Evolutionary conservation across 148 eudicot species (phyloP).

Genomic region (Chenopodium album): DNA sequence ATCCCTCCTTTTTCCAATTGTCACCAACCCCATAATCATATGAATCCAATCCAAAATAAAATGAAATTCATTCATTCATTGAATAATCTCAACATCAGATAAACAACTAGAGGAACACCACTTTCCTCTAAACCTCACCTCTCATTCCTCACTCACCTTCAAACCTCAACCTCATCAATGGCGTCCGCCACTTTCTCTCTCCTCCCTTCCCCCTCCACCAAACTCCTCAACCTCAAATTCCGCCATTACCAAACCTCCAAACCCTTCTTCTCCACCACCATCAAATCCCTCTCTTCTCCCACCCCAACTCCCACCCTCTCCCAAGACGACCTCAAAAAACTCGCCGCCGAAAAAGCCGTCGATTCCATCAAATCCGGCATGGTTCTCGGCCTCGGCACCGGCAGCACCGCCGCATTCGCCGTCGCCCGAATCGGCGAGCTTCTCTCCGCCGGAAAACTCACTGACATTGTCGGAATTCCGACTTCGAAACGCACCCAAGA

Average conservation of each 20-base stretch:
- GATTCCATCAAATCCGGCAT: slow-evolving; percentile 82
- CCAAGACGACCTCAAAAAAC: slow-evolving; percentile 89
- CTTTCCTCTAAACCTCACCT: not conserved
- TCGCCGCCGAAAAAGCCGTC: slow-evolving; percentile 95
- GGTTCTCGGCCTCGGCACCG: slow-evolving; percentile 96
- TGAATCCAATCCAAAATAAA: not conserved
- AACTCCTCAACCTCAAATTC: slow-evolving; percentile 19
- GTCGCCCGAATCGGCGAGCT: slow-evolving; percentile 73
- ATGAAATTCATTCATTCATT: not conserved
- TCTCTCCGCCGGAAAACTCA: slow-evolving; percentile 45
- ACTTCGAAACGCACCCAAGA: slow-evolving; percentile 84
- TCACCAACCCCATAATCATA: not conserved
- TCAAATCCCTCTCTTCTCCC: slow-evolving; percentile 54
- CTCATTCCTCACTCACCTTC: not conserved
- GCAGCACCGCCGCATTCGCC: slow-evolving; percentile 90
- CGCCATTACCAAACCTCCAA: slow-evolving; percentile 22
- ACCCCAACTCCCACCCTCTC: slow-evolving; percentile 49
- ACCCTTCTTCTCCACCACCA: slow-evolving; percentile 26
- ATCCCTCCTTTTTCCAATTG: not conserved
- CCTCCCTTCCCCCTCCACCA: slow-evolving; percentile 24
- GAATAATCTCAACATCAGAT: not conserved
- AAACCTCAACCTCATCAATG: not conserved
- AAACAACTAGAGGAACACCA: not conserved
- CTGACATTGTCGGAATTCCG: slow-evolving; percentile 79
- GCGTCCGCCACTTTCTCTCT: slow-evolving; percentile 33